Base-by-base conservation (phyloP, 306 rosid species). In the Carpinus viminea region DNA sequence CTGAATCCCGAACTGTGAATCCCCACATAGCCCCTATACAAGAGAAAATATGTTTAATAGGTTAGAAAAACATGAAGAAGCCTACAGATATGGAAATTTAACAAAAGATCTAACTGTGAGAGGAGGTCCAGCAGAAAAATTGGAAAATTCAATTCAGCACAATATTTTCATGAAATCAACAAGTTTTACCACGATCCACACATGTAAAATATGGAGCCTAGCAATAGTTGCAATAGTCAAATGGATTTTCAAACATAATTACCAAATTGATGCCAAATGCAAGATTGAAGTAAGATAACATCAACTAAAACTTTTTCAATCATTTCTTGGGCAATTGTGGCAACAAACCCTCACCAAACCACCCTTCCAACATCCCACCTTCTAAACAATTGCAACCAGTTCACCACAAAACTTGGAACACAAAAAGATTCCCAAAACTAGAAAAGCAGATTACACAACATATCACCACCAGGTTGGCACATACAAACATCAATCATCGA, bases 1-100 rank as follows among this genome's bases (percentile, higher is more conserved):
- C 96, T 84, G 78, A 91, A 91, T 72, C 93, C 96, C 12, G 96
- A 91, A 86, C 96, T 91, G 78, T 91, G 96, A 78, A 91, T 91
- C 74, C 96, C 96, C 62, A 91, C 93, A 70, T 91, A 91, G 56
- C 96, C 96, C 91, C 96, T 91, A 73, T 79, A 87, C 81, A 84
- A 68, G 18, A 20, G 76, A 57, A 74, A 5, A n/a, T 3, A 69
- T 18, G 50, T 18, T 18, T 17, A 53, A 7, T 36, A 73, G 31
- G 17, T 73, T 73, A 73, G 75, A 34, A 68, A 24, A 15, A 0
- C 3, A 2, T 41, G 45, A 50, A 7, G 8, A 52, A 1, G 16
- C 7, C 74, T 4, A 10, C 1, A 34, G 16, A 51, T 8, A 34
- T 31, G 15, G 45, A 21, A 66, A 17, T 71, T 21, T 13, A 53